Conservation (phyloP, 2,329 filamentous ascomycete genomes). For the Alternaria conjuncta region DNA sequence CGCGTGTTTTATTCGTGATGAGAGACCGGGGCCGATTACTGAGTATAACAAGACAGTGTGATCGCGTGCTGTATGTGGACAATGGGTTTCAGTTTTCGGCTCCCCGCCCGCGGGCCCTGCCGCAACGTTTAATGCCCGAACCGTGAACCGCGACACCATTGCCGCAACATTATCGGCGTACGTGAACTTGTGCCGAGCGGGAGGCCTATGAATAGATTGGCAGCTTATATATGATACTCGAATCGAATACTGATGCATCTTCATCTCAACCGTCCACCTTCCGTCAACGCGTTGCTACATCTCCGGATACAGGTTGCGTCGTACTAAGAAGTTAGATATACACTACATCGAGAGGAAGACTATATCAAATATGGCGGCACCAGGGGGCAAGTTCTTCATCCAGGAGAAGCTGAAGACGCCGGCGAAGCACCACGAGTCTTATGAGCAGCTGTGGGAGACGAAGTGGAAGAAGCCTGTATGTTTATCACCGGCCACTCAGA, state of each 20-base stretch:
- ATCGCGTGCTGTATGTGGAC: background rate
- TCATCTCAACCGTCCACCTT: background rate
- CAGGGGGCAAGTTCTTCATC: conserved; percentile 54
- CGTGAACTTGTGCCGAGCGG: background rate
- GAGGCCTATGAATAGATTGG: background rate
- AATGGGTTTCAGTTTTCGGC: conserved; percentile 9
- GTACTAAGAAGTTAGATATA: background rate
- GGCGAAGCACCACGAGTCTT: conserved; percentile 56
- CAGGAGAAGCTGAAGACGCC: conserved; percentile 52
- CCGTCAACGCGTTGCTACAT: background rate
- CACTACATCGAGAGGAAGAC: background rate
- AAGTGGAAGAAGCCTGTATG: conserved; percentile 74
- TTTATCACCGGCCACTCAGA: background rate
- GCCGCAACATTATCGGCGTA: background rate
- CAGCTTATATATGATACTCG: background rate
- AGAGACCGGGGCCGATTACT: background rate
- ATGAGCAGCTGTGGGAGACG: conserved; percentile 68
- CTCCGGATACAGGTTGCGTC: background rate
- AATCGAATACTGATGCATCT: background rate
- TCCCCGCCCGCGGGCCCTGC: conserved; percentile 13
- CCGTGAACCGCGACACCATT: conserved; percentile 6
- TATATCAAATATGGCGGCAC: conserved; percentile 47
- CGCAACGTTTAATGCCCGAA: background rate
- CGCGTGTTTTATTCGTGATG: background rate
- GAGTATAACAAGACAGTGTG: background rate